Percentiles rank a stretch among this genome's conserved stretches.
Conservation (phyloP, 2,329 filamentous ascomycete genomes). For the Sporothrix curviconia region DNA sequence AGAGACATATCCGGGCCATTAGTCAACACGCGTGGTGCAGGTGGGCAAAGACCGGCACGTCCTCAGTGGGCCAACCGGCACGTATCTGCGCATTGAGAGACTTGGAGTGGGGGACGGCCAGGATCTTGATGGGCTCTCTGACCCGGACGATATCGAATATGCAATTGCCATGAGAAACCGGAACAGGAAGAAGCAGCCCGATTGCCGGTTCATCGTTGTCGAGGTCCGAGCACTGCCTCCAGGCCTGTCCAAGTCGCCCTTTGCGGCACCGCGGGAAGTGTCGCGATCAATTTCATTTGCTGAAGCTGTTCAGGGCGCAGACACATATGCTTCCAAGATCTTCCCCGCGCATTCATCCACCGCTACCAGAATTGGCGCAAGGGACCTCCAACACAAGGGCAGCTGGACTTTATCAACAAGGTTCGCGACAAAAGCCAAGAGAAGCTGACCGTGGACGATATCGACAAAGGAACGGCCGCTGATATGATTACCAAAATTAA, state of each 20-base stretch:
- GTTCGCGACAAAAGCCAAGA: conserved; percentile 45
- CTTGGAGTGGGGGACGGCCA: conserved; percentile 27
- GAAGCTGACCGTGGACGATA: conserved; percentile 44
- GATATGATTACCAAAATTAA: conserved; percentile 93
- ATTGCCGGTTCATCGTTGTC: conserved; percentile 35
- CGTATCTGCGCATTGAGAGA: conserved; percentile 50
- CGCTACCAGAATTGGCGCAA: conserved; percentile 64
- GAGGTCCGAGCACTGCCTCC: conserved; percentile 43
- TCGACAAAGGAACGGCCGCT: conserved; percentile 73
- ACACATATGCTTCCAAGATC: conserved; percentile 65
- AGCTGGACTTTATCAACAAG: conserved; percentile 66
- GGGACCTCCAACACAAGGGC: conserved; percentile 54
- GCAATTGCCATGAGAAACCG: conserved; percentile 23
- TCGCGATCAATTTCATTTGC: conserved; percentile 59
- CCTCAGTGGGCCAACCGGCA: conserved; percentile 58
- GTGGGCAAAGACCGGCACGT: conserved; percentile 65
- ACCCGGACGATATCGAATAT: conserved; percentile 22
- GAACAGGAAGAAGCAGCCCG: neutral
- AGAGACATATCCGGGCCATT: conserved; percentile 69
- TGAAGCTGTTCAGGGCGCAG: conserved; percentile 75
- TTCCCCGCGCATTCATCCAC: conserved; percentile 64
- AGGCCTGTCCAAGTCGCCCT: conserved; percentile 47
- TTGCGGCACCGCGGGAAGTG: conserved; percentile 61
- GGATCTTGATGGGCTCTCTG: neutral
- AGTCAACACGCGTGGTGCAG: conserved; percentile 75